phyloP scores from a whole-genome alignment of 2,329 filamentous ascomycete genomes.

The Ustulina deusta region DNA sequence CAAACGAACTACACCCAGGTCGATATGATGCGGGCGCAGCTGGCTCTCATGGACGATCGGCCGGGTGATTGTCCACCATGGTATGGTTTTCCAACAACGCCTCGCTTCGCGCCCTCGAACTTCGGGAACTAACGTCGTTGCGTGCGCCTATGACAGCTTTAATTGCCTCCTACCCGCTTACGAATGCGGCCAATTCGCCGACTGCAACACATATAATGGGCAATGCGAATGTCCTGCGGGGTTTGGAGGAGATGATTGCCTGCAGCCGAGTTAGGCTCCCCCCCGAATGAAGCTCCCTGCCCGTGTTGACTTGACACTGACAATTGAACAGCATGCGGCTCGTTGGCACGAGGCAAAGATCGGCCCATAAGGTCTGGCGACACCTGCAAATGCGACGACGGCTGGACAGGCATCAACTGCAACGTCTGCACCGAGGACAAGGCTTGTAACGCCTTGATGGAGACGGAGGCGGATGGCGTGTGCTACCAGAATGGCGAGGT shows the following conservation, averaged over 20 bases:
- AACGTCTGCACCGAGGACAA: conserved; percentile 89
- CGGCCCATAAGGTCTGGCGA: conserved; percentile 78
- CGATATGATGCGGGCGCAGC: conserved; percentile 72
- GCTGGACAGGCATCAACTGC: conserved; percentile 98
- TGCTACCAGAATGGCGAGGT: conserved; percentile 93
- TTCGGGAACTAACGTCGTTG: conserved; percentile 39
- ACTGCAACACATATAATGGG: conserved; percentile 89
- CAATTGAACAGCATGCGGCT: conserved; percentile 77
- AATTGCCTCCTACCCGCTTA: conserved; percentile 97
- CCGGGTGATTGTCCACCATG: conserved; percentile 84
- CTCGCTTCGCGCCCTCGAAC: neutral
- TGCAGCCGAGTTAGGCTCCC: conserved; percentile 73
- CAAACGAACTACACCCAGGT: conserved; percentile 70
- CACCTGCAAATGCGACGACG: conserved; percentile 87
- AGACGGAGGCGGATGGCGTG: conserved; percentile 81
- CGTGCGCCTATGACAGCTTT: conserved; percentile 71
- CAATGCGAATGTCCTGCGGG: conserved; percentile 93
- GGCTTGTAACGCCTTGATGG: conserved; percentile 90
- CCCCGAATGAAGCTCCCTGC: conserved; percentile 5
- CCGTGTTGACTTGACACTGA: conserved; percentile 33
- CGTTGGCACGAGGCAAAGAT: conserved; percentile 82
- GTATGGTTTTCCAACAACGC: conserved; percentile 56
- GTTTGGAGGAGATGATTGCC: conserved; percentile 94
- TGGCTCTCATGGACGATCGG: conserved; percentile 78
- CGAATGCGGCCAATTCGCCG: conserved; percentile 88